Evolutionary conservation across 2,329 filamentous ascomycete genomes (phyloP).

Genomic region (Zopfia rhizophila): DNA sequence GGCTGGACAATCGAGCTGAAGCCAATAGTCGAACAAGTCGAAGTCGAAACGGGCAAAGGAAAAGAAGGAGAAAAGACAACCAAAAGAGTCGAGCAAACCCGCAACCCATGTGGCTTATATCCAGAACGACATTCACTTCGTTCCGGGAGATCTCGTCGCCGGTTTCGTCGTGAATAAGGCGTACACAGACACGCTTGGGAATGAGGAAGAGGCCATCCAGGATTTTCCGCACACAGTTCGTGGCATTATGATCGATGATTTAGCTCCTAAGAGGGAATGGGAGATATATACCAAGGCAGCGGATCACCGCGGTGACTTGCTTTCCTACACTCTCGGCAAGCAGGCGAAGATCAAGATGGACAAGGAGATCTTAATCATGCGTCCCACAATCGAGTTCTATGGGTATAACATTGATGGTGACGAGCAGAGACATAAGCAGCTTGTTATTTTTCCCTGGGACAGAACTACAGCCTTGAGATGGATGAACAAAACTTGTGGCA

Average conservation of each 20-base stretch:
- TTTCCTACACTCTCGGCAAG: conserved; percentile 29
- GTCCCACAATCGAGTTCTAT: conserved; percentile 38
- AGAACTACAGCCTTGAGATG: conserved; percentile 13
- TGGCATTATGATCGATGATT: conserved; percentile 37
- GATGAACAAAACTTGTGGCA: conserved; percentile 10
- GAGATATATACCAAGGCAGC: conserved; percentile 4
- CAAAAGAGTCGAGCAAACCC: neutral
- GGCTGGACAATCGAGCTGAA: conserved; percentile 18
- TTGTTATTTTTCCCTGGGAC: conserved; percentile 14
- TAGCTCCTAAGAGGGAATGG: conserved; percentile 8
- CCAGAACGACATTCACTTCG: conserved; percentile 18
- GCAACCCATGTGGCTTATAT: too few species aligned
- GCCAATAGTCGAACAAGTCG: conserved; percentile 4
- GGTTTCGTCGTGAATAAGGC: conserved; percentile 30
- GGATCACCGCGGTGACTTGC: conserved; percentile 30
- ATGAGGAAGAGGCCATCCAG: neutral
- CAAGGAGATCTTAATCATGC: conserved; percentile 36
- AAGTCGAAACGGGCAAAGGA: conserved; percentile 1
- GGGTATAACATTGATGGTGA: conserved; percentile 24
- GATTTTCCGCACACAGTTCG: conserved; percentile 30
- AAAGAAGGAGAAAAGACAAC: neutral
- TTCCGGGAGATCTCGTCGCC: conserved; percentile 31
- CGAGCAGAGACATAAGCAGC: neutral
- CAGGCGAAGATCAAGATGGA: conserved; percentile 25
- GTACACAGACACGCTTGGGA: neutral